phyloP scores from a whole-genome alignment of 352 stramenopile species.

The Phytophthora tubulina region DNA sequence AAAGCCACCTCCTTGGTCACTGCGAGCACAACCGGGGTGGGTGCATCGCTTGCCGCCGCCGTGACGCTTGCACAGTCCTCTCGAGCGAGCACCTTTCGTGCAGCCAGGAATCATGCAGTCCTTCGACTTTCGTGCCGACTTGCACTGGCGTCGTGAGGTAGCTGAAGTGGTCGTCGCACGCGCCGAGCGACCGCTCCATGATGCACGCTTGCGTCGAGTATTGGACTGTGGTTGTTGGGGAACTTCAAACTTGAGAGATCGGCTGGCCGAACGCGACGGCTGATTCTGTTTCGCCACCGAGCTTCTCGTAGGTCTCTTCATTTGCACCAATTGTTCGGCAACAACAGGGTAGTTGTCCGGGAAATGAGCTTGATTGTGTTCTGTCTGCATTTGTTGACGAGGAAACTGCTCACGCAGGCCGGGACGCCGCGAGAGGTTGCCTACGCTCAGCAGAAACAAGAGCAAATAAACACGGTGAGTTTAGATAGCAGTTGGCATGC shows the following conservation, averaged over 20 bases:
- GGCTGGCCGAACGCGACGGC: constrained; percentile 31
- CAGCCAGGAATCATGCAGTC: constrained; percentile 77
- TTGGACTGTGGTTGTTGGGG: constrained; percentile 9
- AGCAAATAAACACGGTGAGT: not conserved
- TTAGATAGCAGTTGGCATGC: constrained; percentile 9
- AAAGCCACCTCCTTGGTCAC: constrained; percentile 86
- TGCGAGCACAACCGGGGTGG: constrained; percentile 60
- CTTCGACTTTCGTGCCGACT: constrained; percentile 72
- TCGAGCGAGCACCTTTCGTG: constrained; percentile 78
- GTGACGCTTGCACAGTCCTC: constrained; percentile 87
- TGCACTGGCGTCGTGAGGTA: constrained; percentile 28
- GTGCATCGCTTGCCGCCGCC: constrained; percentile 86
- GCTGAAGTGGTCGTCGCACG: constrained; percentile 3
- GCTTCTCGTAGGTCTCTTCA: constrained; percentile 22
- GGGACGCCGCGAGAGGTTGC: constrained; percentile 32
- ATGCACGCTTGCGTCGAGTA: constrained; percentile 44
- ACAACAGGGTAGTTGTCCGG: constrained; percentile 26
- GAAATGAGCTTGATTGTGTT: constrained; percentile 25
- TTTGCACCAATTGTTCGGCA: constrained; percentile 17
- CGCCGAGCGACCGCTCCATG: constrained; percentile 40
- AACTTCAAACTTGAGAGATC: constrained; percentile 43
- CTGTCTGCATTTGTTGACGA: constrained; percentile 30
- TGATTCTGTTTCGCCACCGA: constrained; percentile 20
- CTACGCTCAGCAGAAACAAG: constrained; percentile 13
- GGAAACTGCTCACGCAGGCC: constrained; percentile 47